These are phyloP conservation scores for Collybiopsis luxurians DNA, from an alignment of 768 basidiomycete species.

Conservation along the genomic window DNA sequence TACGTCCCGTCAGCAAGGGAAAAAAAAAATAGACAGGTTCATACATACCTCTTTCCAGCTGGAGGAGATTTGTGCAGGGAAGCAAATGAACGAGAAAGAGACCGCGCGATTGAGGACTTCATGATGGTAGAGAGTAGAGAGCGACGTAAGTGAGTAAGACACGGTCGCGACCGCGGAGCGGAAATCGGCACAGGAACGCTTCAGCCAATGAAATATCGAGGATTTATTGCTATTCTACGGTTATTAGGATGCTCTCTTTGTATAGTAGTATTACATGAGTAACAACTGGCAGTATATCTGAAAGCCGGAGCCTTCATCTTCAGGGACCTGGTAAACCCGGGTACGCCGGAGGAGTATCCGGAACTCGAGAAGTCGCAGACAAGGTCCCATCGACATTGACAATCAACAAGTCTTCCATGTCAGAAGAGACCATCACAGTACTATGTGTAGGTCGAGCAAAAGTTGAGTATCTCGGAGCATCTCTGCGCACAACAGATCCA, in stretches of 20 bases:
- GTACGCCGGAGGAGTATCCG: constrained; percentile 20
- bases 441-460: constrained; percentile 3
- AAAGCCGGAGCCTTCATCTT: no score
- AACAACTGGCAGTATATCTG: no score
- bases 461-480: constrained; percentile 3
- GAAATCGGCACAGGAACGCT: background rate
- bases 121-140: constrained; percentile 1
- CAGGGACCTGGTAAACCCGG: constrained; percentile 22
- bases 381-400: background rate
- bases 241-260: no score
- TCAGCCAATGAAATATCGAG: no score
- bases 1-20: constrained; percentile 20
- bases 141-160: background rate
- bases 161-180: background rate
- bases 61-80: constrained; percentile 38
- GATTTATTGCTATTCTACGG: no score
- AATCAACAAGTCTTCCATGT: no score
- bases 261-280: no score
- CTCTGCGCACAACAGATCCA: background rate
- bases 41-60: constrained; percentile 41
- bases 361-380: background rate
- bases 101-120: constrained; percentile 15
- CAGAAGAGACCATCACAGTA: background rate
- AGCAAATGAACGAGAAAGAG: constrained; percentile 40
- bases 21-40: constrained; percentile 13